Percentiles rank a stretch among this genome's conserved stretches.
phyloP scores from a whole-genome alignment of 768 basidiomycete species.

The Guyanaporus albipodus region DNA sequence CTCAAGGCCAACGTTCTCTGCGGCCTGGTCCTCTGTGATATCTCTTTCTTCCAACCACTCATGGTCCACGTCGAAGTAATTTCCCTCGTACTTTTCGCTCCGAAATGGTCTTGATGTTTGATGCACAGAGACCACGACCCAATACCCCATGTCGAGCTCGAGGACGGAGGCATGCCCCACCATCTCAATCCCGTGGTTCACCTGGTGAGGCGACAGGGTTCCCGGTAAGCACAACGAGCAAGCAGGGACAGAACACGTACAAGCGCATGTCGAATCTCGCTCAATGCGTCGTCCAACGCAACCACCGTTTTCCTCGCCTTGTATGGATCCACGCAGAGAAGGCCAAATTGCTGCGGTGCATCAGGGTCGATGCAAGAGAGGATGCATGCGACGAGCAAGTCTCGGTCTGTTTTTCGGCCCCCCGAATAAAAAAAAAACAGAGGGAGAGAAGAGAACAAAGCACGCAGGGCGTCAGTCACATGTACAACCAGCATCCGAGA shows the following conservation, averaged over 20 bases:
- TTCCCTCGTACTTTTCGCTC: background rate
- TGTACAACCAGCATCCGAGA: background rate
- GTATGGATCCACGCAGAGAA: slow-evolving; percentile 5
- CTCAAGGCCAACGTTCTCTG: too few relatives aligned
- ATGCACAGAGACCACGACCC: slow-evolving; percentile 7
- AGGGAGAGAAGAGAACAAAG: too few relatives aligned
- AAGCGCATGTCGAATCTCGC: background rate
- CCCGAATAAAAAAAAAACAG: background rate
- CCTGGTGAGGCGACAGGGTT: too few relatives aligned
- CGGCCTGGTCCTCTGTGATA: too few relatives aligned
- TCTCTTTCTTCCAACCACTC: too few relatives aligned
- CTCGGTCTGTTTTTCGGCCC: slow-evolving; percentile 15
- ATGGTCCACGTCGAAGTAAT: background rate
- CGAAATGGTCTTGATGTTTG: background rate
- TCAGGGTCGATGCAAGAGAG: slow-evolving; percentile 9
- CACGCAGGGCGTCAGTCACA: too few relatives aligned
- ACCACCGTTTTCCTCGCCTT: slow-evolving; percentile 3
- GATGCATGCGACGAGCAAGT: slow-evolving; percentile 3
- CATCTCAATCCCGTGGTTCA: slow-evolving; percentile 3
- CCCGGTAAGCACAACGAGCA: background rate
- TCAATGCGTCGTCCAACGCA: slow-evolving; percentile 2
- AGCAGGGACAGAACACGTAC: slow-evolving; percentile 10
- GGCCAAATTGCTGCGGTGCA: slow-evolving; percentile 8
- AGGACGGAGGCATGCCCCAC: background rate
- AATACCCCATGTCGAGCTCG: slow-evolving; percentile 21